phyloP scores from a whole-genome alignment of 257 asterid genomes.

The Solanum pinnatisectum region DNA sequence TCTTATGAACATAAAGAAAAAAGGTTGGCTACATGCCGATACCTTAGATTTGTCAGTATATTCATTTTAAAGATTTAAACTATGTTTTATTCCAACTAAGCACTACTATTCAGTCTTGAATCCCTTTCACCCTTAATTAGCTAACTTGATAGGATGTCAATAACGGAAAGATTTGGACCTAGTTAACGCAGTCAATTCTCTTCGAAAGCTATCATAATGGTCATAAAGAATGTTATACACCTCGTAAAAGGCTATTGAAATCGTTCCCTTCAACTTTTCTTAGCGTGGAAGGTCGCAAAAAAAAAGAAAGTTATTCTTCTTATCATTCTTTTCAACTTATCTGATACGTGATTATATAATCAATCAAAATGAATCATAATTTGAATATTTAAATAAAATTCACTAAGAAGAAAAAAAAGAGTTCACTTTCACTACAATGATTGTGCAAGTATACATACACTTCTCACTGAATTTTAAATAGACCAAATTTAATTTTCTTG shows the following conservation, averaged over 20 bases:
- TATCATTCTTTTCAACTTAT: too few relatives aligned
- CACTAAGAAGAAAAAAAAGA: not conserved
- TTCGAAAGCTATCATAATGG: too few relatives aligned
- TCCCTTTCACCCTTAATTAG: not conserved
- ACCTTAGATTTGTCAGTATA: too few relatives aligned
- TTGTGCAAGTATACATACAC: not conserved
- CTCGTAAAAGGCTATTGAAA: too few relatives aligned
- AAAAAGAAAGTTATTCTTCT: not conserved
- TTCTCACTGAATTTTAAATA: not conserved
- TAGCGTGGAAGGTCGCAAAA: not conserved
- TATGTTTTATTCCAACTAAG: too few relatives aligned
- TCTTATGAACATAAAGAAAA: too few relatives aligned
- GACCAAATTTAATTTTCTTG: not conserved
- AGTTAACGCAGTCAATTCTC: not conserved
- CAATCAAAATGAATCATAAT: not conserved
- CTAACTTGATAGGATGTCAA: not conserved
- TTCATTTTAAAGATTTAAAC: too few relatives aligned
- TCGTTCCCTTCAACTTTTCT: not conserved
- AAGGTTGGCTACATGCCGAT: too few relatives aligned
- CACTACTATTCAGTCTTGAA: too few relatives aligned
- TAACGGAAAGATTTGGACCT: not conserved
- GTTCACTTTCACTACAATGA: not conserved
- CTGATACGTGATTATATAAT: too few relatives aligned
- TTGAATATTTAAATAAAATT: not conserved
- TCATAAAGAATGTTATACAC: too few relatives aligned